Base-by-base conservation (phyloP, 345 rosid genomes). In the Boechera divaricarpa region DNA sequence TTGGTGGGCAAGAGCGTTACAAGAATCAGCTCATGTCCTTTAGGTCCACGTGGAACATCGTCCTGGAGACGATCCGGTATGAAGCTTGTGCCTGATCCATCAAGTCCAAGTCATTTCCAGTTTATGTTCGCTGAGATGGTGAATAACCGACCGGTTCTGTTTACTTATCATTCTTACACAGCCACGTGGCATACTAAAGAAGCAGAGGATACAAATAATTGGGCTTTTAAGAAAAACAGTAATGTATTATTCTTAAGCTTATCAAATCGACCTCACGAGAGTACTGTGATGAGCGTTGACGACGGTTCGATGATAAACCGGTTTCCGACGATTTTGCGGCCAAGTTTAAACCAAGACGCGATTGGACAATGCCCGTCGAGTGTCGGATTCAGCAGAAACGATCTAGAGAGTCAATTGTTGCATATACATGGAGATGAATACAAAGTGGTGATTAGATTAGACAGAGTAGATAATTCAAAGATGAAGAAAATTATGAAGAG, bases 1-100 rank as follows among this genome's bases (percentile, higher is more conserved):
- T 60, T 89, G 36, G 81, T 77, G 0, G 67, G 69, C 28, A 83
- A 78, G 72, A 74, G 69, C 0, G 91, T 86, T 36, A 82, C 63
- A 65, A 83, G 39, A 57, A 84, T 90, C 81, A 90, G 86, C 4
- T 81, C 89, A 4, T 86, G 90, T 64, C 97, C 97, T 6, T 72
- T 92, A 4, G 93, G 93, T 73, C 93, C 90, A 77, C 97, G 91
- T 73, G 90, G 91, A 42, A 88, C 93, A 11, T 90, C 92, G 0
- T 92, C 89, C 5, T 90, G 97, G 96, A 79, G 94, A 18, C 75
- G 93, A 58, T 88, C 92, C 68, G 90, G 96, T 55, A 87, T 87
- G 96, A 92, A 87, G 73, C 72, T 90, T 66, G 63, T 68, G 0
- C 54, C 80, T 15, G 79, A 69, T 41, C 65, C 72, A 4, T 16